phyloP scores from a whole-genome alignment of 331 rosid genomes.

The Telfairia occidentalis region DNA sequence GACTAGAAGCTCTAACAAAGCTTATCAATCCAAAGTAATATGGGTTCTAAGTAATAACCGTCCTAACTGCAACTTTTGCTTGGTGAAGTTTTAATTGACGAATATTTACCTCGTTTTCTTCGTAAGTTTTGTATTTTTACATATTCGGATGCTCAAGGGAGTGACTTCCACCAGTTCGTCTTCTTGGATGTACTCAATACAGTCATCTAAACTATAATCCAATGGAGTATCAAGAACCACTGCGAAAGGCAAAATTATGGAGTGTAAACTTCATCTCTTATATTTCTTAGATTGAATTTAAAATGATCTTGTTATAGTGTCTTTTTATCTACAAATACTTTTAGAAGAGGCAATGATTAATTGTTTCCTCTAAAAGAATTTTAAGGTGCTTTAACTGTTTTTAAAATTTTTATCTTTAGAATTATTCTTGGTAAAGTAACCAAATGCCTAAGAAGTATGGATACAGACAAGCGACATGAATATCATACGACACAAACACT shows the following conservation, averaged over 20 bases:
- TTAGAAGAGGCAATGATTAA: not conserved
- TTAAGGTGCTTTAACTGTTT: not conserved
- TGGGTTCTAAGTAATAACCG: not conserved
- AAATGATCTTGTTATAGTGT: not conserved
- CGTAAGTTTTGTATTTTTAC: constrained; percentile 74
- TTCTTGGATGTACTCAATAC: constrained; percentile 97
- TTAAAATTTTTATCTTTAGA: not conserved
- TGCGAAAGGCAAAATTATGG: constrained; percentile 22
- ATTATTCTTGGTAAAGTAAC: not conserved
- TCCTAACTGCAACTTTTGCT: not conserved
- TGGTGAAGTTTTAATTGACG: not conserved
- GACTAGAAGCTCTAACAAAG: not conserved
- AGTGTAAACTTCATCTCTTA: not conserved
- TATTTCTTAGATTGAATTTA: not conserved
- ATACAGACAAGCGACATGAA: no score
- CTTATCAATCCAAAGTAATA: not conserved
- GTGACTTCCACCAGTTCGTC: constrained; percentile 91
- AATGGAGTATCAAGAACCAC: constrained; percentile 91
- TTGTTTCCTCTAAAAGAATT: not conserved
- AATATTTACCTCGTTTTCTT: constrained; percentile 50
- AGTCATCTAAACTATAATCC: constrained; percentile 90
- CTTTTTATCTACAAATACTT: not conserved
- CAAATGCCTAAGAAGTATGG: no score
- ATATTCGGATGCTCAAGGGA: constrained; percentile 66
- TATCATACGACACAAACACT: no score